Percentiles rank a stretch among this genome's conserved stretches.
Evolutionary conservation across 192 early-diverging fungal species (phyloP).

Genomic region (Coemansia sp.): DNA sequence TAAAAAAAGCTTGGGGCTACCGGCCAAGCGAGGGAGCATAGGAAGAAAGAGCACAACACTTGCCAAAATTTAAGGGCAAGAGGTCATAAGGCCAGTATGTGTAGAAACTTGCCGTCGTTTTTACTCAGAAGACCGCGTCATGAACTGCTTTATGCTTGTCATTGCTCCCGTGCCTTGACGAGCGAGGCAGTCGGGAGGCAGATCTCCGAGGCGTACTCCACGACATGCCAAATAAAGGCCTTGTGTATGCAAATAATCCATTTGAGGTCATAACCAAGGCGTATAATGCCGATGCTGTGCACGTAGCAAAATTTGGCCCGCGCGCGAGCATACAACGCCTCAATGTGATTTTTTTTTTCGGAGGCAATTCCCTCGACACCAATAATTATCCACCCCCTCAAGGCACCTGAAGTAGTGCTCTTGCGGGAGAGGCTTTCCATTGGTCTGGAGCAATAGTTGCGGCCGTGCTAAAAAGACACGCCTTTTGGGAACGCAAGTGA

Average conservation of each 20-base stretch:
- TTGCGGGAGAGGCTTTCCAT: constrained; percentile 3
- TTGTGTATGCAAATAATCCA: background rate
- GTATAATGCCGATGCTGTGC: background rate
- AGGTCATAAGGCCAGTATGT: too few relatives aligned
- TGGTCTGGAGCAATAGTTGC: background rate
- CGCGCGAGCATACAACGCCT: background rate
- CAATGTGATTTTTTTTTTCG: background rate
- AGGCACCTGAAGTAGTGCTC: background rate
- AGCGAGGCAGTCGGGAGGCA: background rate
- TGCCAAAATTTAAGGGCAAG: too few relatives aligned
- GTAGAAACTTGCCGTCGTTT: too few relatives aligned
- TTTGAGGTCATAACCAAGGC: background rate
- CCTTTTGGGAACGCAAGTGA: background rate
- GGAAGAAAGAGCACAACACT: too few relatives aligned
- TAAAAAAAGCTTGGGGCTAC: too few relatives aligned
- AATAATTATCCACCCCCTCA: background rate
- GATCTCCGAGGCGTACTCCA: constrained; percentile 8
- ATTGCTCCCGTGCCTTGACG: background rate
- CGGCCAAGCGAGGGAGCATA: too few relatives aligned
- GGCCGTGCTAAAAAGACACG: constrained; percentile 5
- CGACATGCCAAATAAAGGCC: constrained; percentile 1
- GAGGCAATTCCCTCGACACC: background rate
- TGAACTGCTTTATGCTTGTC: too few relatives aligned
- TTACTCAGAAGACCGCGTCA: too few relatives aligned
- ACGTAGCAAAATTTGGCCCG: background rate